These are phyloP conservation scores for Emergomyces pasteurianus DNA, from an alignment of 2,329 filamentous ascomycete species.

Conservation along the genomic window DNA sequence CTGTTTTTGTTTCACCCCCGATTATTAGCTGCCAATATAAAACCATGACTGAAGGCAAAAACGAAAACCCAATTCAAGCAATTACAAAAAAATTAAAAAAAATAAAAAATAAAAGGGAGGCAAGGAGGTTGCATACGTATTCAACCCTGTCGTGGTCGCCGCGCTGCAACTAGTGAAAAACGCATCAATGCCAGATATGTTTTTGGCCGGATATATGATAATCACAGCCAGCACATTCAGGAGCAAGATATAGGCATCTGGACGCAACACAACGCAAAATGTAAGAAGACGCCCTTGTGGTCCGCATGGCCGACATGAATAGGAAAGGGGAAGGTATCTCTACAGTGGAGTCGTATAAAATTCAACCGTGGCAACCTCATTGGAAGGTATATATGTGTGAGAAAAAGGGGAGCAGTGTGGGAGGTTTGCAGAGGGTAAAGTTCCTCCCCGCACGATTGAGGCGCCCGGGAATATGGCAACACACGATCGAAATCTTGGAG, in stretches of 20 bases:
- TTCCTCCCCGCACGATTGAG: neutral
- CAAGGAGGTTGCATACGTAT: slow-evolving; percentile 36
- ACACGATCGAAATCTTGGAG: neutral
- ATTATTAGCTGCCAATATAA: neutral
- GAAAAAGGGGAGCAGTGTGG: too few relatives aligned
- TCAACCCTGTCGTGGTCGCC: slow-evolving; percentile 41
- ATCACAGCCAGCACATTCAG: slow-evolving; percentile 26
- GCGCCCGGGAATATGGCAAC: neutral
- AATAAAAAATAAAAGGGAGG: too few relatives aligned
- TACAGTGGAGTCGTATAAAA: slow-evolving; percentile 3
- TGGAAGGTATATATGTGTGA: neutral
- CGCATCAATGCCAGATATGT: slow-evolving; percentile 34
- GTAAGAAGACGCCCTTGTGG: neutral
- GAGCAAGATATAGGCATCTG: slow-evolving; percentile 32
- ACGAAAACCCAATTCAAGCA: neutral
- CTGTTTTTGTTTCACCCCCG: slow-evolving; percentile 18
- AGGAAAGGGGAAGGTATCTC: neutral
- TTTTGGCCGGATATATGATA: slow-evolving; percentile 29
- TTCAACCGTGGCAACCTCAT: neutral
- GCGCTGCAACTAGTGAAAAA: slow-evolving; percentile 41
- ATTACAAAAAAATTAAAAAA: neutral
- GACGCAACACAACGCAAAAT: neutral
- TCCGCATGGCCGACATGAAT: neutral
- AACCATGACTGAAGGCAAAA: neutral
- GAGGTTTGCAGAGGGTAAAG: neutral